Percentiles rank a stretch among this genome's conserved stretches.
Conservation (phyloP, 1,139 yeast genomes). For the Barnettozyma hawaiiensis region DNA sequence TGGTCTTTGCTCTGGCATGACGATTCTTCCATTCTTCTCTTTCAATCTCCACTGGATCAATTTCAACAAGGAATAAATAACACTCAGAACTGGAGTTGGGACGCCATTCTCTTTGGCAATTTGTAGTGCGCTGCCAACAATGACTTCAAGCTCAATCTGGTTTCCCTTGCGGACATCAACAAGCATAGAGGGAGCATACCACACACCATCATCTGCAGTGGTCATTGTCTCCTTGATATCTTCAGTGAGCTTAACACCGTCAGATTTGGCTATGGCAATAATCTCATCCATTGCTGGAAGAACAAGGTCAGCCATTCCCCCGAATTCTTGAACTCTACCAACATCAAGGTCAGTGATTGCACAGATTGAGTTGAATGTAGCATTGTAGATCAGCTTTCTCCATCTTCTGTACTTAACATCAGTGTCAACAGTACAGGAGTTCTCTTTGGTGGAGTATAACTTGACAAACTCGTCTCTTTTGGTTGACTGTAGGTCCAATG, state of each 20-base stretch:
- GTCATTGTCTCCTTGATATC: conserved; percentile 42
- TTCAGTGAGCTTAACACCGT: conserved; percentile 48
- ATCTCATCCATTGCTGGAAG: conserved; percentile 66
- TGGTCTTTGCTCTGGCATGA: conserved; percentile 39
- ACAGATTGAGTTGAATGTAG: conserved; percentile 58
- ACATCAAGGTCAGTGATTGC: conserved; percentile 53
- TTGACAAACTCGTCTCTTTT: conserved; percentile 40
- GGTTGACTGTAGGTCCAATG: conserved; percentile 29
- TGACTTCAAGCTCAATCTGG: conserved; percentile 64
- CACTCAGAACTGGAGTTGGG: conserved; percentile 50
- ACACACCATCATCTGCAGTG: conserved; percentile 56
- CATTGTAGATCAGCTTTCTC: conserved; percentile 68
- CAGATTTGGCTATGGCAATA: conserved; percentile 51
- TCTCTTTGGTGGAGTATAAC: conserved; percentile 44
- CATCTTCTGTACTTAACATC: conserved; percentile 56
- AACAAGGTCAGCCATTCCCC: conserved; percentile 44
- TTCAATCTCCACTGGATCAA: conserved; percentile 55
- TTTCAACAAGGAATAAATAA: conserved; percentile 52
- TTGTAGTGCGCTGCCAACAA: conserved; percentile 65
- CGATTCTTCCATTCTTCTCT: conserved; percentile 45
- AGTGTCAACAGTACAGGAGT: conserved; percentile 39
- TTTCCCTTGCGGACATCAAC: conserved; percentile 67
- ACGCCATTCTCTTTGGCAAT: conserved; percentile 52
- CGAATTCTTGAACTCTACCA: conserved; percentile 51
- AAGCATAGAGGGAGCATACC: conserved; percentile 64